Conservation (phyloP, 2,329 filamentous ascomycete species). For the Rhinocladiella similis region DNA sequence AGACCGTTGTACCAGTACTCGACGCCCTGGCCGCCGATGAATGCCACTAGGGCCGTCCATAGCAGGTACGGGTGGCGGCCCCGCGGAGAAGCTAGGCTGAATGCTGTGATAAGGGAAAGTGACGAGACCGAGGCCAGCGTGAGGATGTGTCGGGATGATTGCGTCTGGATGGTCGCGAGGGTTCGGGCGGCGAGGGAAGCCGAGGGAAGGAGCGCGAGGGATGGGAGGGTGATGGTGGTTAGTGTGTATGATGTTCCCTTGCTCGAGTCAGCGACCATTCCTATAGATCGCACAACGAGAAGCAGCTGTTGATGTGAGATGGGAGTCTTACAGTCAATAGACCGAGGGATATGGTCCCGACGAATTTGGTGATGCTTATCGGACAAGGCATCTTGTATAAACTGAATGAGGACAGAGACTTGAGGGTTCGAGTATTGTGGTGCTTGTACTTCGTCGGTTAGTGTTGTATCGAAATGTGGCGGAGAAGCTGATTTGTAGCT, state of each 20-base stretch:
- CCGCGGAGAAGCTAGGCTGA: conserved; percentile 70
- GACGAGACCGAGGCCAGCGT: conserved; percentile 68
- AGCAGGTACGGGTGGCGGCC: conserved; percentile 85
- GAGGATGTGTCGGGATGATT: conserved; percentile 65
- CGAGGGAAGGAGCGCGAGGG: conserved; percentile 77
- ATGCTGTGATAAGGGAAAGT: conserved; percentile 74
- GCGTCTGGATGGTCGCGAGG: conserved; percentile 65
- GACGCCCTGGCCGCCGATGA: conserved; percentile 52
- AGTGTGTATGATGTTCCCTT: conserved; percentile 84
- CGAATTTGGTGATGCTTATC: conserved; percentile 83
- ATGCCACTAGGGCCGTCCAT: conserved; percentile 71
- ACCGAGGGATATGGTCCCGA: conserved; percentile 86
- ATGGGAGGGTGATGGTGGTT: conserved; percentile 73
- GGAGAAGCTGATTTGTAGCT: too few species aligned
- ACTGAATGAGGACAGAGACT: too few species aligned
- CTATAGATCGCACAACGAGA: not conserved
- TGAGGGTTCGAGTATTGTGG: too few species aligned
- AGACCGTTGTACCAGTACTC: conserved; percentile 73
- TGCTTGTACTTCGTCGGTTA: too few species aligned
- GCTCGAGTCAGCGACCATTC: too few species aligned
- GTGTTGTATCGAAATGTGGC: too few species aligned
- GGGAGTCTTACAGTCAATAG: conserved; percentile 71
- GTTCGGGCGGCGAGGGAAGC: conserved; percentile 69
- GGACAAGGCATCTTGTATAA: conserved; percentile 44
- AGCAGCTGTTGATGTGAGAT: not conserved